A percentile compares a stretch with the other conserved stretches of the same genome.
Conservation (phyloP, 148 eudicot genomes). For the Fagopyrum tataricum region DNA sequence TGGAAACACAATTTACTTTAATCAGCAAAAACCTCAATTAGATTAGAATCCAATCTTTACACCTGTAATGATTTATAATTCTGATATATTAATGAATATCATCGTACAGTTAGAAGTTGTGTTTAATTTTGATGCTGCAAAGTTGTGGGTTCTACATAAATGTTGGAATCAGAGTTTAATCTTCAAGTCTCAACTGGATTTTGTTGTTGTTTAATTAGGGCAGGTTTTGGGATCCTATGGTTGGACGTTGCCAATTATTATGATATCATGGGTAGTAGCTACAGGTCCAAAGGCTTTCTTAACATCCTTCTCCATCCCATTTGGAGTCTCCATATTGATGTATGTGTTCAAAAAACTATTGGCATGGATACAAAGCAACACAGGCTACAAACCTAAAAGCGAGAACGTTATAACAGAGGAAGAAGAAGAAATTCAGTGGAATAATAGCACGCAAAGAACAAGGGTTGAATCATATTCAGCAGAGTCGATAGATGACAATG, state of each 20-base stretch:
- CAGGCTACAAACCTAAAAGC: constrained; percentile 23
- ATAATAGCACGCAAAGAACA: constrained; percentile 19
- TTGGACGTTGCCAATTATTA: constrained; percentile 50
- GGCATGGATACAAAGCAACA: constrained; percentile 18
- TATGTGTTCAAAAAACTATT: constrained; percentile 41
- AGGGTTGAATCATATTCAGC: constrained; percentile 36
- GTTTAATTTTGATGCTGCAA: too few relatives aligned
- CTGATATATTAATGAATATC: neutral
- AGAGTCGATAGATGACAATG: constrained; percentile 17
- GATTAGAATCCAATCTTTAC: neutral
- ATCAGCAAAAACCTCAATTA: neutral
- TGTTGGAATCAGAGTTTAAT: too few relatives aligned
- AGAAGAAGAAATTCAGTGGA: constrained; percentile 18
- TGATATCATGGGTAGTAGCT: constrained; percentile 51
- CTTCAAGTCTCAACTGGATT: neutral
- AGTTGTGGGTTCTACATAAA: too few relatives aligned
- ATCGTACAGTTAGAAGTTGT: neutral
- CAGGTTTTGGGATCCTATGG: constrained; percentile 75
- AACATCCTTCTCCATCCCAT: constrained; percentile 45
- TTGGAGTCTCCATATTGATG: constrained; percentile 48
- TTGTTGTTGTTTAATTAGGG: constrained; percentile 19
- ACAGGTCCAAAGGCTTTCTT: constrained; percentile 84
- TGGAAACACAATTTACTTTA: neutral
- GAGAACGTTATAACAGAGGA: constrained; percentile 16
- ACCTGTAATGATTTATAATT: neutral